phyloP scores from a whole-genome alignment of 441 rosid genomes.

The Macaranga tanarius region DNA sequence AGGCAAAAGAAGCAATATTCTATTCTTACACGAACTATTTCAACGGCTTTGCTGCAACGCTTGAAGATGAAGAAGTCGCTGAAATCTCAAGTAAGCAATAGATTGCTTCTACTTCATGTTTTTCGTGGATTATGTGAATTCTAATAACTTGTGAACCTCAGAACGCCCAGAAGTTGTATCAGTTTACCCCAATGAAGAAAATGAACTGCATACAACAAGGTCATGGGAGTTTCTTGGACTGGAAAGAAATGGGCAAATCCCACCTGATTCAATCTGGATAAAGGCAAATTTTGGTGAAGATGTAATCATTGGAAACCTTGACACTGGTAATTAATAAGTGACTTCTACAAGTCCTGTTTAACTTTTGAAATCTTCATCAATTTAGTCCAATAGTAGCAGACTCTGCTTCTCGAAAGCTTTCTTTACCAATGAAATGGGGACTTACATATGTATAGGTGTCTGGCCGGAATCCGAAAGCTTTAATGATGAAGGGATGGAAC shows the following conservation, averaged over 20 bases:
- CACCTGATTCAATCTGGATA: constrained; percentile 35
- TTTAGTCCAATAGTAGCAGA: too few species aligned
- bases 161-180: constrained; percentile 46
- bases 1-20: constrained; percentile 45
- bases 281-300: constrained; percentile 52
- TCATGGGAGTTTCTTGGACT: constrained; percentile 58
- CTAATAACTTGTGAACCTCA: not conserved
- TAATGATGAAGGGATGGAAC: constrained; percentile 22
- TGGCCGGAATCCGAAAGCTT: constrained; percentile 71
- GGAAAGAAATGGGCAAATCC: constrained; percentile 32
- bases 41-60: constrained; percentile 56
- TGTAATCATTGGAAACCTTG: constrained; percentile 49
- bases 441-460: constrained; percentile 35
- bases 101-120: too few species aligned
- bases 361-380: not conserved
- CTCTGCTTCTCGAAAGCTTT: too few species aligned
- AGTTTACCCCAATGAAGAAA: constrained; percentile 41
- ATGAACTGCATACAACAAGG: constrained; percentile 48
- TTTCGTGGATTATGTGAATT: too few species aligned
- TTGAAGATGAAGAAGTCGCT: constrained; percentile 47
- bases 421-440: not conserved
- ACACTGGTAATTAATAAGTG: constrained; percentile 35
- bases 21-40: constrained; percentile 45
- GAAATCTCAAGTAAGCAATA: constrained; percentile 36
- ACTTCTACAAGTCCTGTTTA: not conserved